Evolutionary conservation across 2,329 filamentous ascomycete species (phyloP), one percentile per base, ranked within the genome.

Genomic region (Calonectria ilicicola): DNA sequence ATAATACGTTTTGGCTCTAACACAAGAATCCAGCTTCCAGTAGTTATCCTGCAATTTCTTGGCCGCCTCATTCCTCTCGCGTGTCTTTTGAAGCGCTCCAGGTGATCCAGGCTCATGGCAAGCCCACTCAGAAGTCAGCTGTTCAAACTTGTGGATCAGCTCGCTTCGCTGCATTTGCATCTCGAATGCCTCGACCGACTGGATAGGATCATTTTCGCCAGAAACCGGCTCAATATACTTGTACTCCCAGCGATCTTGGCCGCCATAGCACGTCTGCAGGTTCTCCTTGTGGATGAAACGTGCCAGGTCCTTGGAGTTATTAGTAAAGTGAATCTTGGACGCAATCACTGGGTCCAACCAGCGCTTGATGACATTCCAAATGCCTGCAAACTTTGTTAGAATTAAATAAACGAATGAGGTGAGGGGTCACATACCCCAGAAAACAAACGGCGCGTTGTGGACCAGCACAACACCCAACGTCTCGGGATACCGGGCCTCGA

Each of bases 321-420:
- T 91, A 27, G 91, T 92, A 81, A 94, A 94, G 79, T 94, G 89
- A 17, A 95, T 90, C 84, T 95, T 95, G 68, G 88, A 85, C 5
- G 93, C 93, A 29, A 95, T 92, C 8, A 95, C 92, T 12, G 93
- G 93, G 80, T 95, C 93, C 38, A 95, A 88, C 93, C 93, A 95
- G 79, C 92, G 92, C 75, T 90, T 91, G 83, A 95, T 94, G 76
- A 95, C 90, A 74, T 86, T 91, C 93, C 83, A 84, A 14, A 84
- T 77, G 10, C 83, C 82, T 84, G 38, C 26, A 19, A 1, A 26
- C 12, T 35, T 35, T 6, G 51, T 74, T 56, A 69, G 67, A 17
- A 7, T 8, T 38, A 27, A 49, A 38, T 23, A 10, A n/a, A 1
- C n/a, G 2, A 29, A 69, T 32, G 23, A 5, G 14, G 42, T 5